Evolutionary conservation across 306 rosid species (phyloP).

Genomic region (Castanopsis chinensis): DNA sequence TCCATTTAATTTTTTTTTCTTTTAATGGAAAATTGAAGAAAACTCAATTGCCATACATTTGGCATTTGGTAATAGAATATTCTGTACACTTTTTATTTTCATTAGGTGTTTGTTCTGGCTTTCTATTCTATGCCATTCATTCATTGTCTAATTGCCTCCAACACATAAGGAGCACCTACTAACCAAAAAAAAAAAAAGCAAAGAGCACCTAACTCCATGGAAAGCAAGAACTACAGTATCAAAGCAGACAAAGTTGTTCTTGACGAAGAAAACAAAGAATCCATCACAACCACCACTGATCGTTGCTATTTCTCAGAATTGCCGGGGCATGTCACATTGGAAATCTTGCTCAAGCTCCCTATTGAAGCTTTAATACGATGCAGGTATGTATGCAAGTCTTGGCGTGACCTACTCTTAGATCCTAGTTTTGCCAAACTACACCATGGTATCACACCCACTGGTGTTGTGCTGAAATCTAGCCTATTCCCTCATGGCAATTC

Average conservation of each 20-base stretch:
- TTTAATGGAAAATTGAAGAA: no score
- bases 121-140: no score
- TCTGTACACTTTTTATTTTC: no score
- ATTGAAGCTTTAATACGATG: neutral
- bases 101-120: no score
- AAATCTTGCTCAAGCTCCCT: neutral
- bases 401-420: neutral
- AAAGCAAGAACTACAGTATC: neutral
- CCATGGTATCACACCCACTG: neutral
- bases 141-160: no score
- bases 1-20: no score
- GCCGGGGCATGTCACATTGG: neutral
- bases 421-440: conserved; percentile 3
- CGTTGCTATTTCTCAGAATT: neutral
- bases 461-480: neutral
- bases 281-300: neutral
- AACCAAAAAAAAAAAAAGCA: no score
- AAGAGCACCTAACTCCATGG: neutral
- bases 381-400: neutral
- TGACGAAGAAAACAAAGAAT: neutral
- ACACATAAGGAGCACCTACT: no score
- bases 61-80: no score
- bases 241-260: neutral
- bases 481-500: neutral
- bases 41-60: no score